phyloP scores from a whole-genome alignment of 179 eudicot species.

The Actinidia arguta region DNA sequence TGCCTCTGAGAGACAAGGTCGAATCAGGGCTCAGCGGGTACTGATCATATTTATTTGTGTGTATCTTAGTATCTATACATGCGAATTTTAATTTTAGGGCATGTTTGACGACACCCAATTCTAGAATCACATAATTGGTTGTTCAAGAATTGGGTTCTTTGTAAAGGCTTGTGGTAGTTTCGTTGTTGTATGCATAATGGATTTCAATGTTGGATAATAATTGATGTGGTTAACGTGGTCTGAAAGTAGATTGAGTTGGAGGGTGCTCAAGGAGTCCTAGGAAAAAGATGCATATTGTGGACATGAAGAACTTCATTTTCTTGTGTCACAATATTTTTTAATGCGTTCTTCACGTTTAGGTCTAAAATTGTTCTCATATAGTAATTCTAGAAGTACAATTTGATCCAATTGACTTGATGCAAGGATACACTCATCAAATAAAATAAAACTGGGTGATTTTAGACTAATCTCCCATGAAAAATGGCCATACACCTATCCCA shows the following conservation, averaged over 20 bases:
- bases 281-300: not conserved
- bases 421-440: not conserved
- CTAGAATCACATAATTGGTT: not conserved
- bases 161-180: not conserved
- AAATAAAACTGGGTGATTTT: not conserved
- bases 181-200: not conserved
- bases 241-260: not conserved
- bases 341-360: not conserved
- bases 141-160: not conserved
- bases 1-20: slow-evolving; percentile 92
- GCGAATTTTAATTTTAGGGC: not conserved
- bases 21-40: slow-evolving; percentile 94
- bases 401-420: not conserved
- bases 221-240: not conserved
- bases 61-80: not conserved
- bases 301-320: not conserved
- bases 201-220: not conserved
- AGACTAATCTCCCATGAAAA: no score
- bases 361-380: not conserved
- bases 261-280: not conserved
- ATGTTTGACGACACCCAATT: not conserved
- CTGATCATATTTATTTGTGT: not conserved
- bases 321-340: not conserved
- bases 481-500: no score
- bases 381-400: not conserved